Evolutionary conservation across 2,329 filamentous ascomycete species (phyloP).

Genomic region (Thielaviopsis cerberus): DNA sequence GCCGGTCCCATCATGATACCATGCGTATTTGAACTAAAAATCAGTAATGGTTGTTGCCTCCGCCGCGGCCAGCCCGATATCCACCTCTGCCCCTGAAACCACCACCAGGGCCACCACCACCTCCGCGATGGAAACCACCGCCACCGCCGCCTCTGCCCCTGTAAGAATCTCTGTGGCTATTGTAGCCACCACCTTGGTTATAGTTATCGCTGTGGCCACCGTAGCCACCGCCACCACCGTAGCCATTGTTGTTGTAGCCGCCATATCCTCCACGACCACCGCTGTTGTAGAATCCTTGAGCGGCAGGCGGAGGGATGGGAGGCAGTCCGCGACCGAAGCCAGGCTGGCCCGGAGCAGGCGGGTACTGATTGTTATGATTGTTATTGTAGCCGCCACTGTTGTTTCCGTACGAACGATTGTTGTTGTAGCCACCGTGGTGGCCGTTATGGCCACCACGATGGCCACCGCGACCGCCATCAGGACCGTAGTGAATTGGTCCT

Average conservation of each 20-base stretch:
- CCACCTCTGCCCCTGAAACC: constrained; percentile 3
- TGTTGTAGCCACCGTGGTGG: neutral
- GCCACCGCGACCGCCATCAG: constrained; percentile 23
- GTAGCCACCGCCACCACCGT: constrained; percentile 4
- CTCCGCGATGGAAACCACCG: constrained; percentile 1
- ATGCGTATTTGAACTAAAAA: neutral
- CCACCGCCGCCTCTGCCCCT: constrained; percentile 3
- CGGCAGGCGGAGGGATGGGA: constrained; percentile 25
- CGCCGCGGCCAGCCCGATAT: constrained; percentile 7
- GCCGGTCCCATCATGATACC: neutral
- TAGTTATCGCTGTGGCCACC: constrained; percentile 1
- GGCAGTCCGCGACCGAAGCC: constrained; percentile 26
- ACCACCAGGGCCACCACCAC: neutral
- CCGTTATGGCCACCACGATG: constrained; percentile 5
- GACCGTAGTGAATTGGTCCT: constrained; percentile 16
- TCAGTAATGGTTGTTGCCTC: constrained; percentile 6
- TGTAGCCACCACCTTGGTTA: neutral
- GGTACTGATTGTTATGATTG: constrained; percentile 17
- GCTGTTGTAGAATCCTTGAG: constrained; percentile 9
- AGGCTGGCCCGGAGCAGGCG: constrained; percentile 26
- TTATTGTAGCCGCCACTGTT: constrained; percentile 8
- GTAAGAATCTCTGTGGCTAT: constrained; percentile 1
- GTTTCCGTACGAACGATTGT: constrained; percentile 1
- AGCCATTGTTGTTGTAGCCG: neutral
- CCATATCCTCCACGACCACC: constrained; percentile 8